Conservation (phyloP, 495 filamentous ascomycete species). For the Daldinia childiae region DNA sequence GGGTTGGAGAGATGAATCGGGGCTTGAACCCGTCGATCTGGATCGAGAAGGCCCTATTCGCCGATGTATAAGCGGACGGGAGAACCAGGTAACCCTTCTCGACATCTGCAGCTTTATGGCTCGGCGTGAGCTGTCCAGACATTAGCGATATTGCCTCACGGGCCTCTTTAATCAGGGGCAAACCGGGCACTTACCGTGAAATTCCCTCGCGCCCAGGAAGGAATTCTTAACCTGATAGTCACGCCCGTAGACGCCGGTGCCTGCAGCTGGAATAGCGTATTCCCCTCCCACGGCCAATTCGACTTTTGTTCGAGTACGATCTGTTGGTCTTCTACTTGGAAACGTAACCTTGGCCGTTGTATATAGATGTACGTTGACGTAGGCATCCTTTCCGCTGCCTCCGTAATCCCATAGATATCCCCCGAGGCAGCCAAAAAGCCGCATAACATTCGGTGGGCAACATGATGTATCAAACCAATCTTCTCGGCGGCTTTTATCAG, state of each 20-base stretch:
- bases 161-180: conserved; percentile 9
- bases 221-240: conserved; percentile 59
- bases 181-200: conserved; percentile 50
- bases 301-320: conserved; percentile 58
- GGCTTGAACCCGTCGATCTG: conserved; percentile 52
- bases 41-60: conserved; percentile 45
- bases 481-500: conserved; percentile 54
- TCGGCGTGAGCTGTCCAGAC: conserved; percentile 39
- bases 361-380: conserved; percentile 64
- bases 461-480: conserved; percentile 67
- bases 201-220: conserved; percentile 56
- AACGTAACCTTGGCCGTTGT: conserved; percentile 57
- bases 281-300: conserved; percentile 66
- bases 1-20: conserved; percentile 60
- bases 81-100: conserved; percentile 61
- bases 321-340: conserved; percentile 45
- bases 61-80: conserved; percentile 47
- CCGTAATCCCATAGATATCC: conserved; percentile 63
- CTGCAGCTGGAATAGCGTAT: conserved; percentile 54
- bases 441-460: conserved; percentile 66
- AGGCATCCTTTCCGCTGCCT: conserved; percentile 41
- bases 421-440: conserved; percentile 62
- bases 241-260: conserved; percentile 45
- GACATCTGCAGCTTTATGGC: conserved; percentile 45
- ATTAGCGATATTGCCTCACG: conserved; percentile 34